Evolutionary conservation across 148 eudicot species (phyloP), one percentile per base, ranked within the genome.

Genomic region (Nyssa sinensis): DNA sequence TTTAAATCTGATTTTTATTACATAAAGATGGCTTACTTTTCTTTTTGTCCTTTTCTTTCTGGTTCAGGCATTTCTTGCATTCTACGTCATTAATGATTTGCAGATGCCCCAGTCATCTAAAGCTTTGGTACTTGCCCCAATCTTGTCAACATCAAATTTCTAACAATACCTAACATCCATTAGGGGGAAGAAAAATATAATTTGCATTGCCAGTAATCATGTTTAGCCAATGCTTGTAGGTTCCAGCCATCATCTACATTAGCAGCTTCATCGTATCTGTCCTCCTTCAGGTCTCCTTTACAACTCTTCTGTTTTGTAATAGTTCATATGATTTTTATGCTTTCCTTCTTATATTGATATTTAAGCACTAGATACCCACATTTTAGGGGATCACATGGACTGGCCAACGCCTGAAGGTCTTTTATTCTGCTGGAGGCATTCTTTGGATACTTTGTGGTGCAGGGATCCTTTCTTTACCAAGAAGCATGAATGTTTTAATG

Each of bases 231-330:
- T 68, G 30, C 77, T 33, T 2, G 4, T 75, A 94, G 98, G 89
- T 95, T 72, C 98, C 98, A 59, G 98, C 97, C 44, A 89, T 95
- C 83, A 92, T 95, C 74, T 95, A 72, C 82, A 83, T 95, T 17
- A 87, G 87, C 89, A 95, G 98, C 89, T 95, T 95, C 77, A 53
- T 95, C 31, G 80, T 86, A 47, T 95, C 98, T 16, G 64, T 95
- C 74, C 85, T 95, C 31, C 82, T 92, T 77, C 98, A 95, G 98
- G 98, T 95, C 31, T 64, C 21, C 16, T 35, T 67, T 44, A 33
- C n/a, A 10, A 29, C 67, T 65, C 41, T 67, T 12, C 25, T 58
- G 7, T n/a, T n/a, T n/a, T n/a, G n/a, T n/a, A n/a, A n/a, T n/a
- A n/a, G n/a, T n/a, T 68, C 31, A n/a, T 21, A 35, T 25, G 57